These are phyloP conservation scores for Tetracladium maxilliforme DNA, from an alignment of 2,329 filamentous ascomycete genomes.

Conservation along the genomic window DNA sequence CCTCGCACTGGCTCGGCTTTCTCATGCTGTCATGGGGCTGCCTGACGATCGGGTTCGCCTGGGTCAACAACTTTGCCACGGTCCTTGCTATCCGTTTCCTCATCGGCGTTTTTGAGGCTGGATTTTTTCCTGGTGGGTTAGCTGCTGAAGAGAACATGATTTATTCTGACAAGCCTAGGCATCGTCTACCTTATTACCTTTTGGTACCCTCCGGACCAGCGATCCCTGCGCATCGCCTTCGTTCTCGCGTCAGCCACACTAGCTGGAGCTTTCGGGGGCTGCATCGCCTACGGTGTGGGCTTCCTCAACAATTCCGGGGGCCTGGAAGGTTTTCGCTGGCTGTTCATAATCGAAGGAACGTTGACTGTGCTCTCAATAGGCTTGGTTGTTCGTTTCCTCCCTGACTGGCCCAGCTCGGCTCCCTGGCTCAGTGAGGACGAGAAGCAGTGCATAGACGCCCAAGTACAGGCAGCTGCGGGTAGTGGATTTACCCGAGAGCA, in stretches of 20 bases:
- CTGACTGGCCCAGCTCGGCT: conserved; percentile 3
- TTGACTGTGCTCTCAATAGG: conserved; percentile 6
- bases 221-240: conserved; percentile 13
- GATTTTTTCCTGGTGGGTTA: conserved; percentile 20
- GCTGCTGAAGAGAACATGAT: too few species aligned
- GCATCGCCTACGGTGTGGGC: conserved; percentile 13
- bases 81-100: conserved; percentile 29
- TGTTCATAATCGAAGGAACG: conserved; percentile 14
- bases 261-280: conserved; percentile 14
- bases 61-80: conserved; percentile 21
- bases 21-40: conserved; percentile 33
- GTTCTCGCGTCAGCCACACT: conserved; percentile 14
- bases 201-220: conserved; percentile 13
- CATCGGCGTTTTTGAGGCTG: conserved; percentile 32
- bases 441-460: too few species aligned
- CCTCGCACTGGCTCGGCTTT: conserved; percentile 30
- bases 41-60: conserved; percentile 29
- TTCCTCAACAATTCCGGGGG: conserved; percentile 2
- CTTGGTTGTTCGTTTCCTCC: conserved; percentile 4
- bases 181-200: conserved; percentile 15
- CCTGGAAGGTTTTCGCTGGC: conserved; percentile 7
- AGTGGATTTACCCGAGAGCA: conserved; percentile 20
- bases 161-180: too few species aligned
- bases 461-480: too few species aligned
- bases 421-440: conserved; percentile 4